Base-by-base conservation (phyloP, 2,329 filamentous ascomycete species). In the Diaporthe caulivora region DNA sequence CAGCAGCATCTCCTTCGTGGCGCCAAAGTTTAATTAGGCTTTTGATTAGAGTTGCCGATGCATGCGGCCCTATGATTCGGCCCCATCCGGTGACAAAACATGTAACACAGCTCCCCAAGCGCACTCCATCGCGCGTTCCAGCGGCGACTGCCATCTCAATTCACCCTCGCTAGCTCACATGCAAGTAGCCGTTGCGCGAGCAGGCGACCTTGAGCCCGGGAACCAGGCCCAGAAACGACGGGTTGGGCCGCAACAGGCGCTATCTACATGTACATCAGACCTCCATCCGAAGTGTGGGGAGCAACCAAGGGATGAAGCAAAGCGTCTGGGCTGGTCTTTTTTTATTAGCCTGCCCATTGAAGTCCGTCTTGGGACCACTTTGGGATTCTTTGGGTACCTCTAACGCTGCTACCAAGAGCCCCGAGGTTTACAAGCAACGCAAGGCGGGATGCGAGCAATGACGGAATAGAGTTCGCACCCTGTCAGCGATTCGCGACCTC, bases 401-500 rank as follows among this genome's bases (percentile, higher is more conserved):
- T 60, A n/a, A n/a, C 34, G 11, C 11, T 44, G 3, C 11, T 11
- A 64, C 17, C 24, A 10, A 9, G 10, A 15, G 34, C 17, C 34
- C 51, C 7, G 17, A 13, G 40, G 13, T 0, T 8, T 34, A 31
- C 21, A 17, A 9, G 31, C 7, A n/a, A n/a, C n/a, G n/a, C n/a
- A n/a, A 2, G 26, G 47, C 31, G 31, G n/a, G 1, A 31, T 29
- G 31, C 60, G 4, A 8, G 47, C 47, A 34, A 53, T 29, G 31
- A 18, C 31, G 15, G 29, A 53, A 53, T 67, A 67, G n/a, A 67
- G 62, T 67, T 67, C 47, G 29, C 62, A 67, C 62, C 62, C 34
- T 53, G 62, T 67, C 62, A 67, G 44, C 47, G 62, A 67, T 67
- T 67, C 47, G 62, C 62, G 47, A 67, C 62, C 62, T 67, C 44